Conservation (phyloP, 2,329 filamentous ascomycete genomes). For the Fusarium cyanostomum region DNA sequence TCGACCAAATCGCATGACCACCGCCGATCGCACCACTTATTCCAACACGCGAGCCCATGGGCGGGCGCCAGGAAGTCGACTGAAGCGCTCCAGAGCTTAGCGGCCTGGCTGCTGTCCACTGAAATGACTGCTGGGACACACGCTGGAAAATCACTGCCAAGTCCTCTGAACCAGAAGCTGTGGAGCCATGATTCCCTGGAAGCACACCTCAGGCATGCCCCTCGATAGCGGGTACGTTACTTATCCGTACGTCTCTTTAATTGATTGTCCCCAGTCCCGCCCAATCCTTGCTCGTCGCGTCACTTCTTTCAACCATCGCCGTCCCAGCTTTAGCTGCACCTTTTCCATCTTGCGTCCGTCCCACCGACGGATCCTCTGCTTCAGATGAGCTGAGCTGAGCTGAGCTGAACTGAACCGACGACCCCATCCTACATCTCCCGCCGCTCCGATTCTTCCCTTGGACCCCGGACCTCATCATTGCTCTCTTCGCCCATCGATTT, state of each 20-base stretch:
- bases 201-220: conserved; percentile 1
- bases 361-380: conserved; percentile 1
- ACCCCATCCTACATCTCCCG: conserved; percentile 8
- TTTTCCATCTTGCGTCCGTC: conserved; percentile 21
- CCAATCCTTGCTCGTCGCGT: conserved; percentile 40
- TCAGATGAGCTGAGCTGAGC: conserved; percentile 17
- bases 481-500: not conserved
- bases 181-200: conserved; percentile 16
- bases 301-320: conserved; percentile 33
- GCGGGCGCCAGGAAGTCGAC: not conserved
- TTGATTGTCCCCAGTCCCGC: conserved; percentile 31
- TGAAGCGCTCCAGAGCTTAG: not conserved
- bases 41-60: not conserved
- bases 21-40: conserved; percentile 9
- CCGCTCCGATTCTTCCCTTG: conserved; percentile 11
- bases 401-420: conserved; percentile 3
- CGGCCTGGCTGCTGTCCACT: conserved; percentile 4
- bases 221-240: conserved; percentile 17
- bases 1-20: conserved; percentile 5
- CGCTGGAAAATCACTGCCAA: not conserved
- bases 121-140: not conserved
- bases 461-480: not conserved
- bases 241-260: conserved; percentile 33
- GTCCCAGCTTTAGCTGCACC: conserved; percentile 27
- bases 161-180: not conserved